A percentile compares a stretch with the other conserved stretches of the same genome.
Evolutionary conservation across 2,329 filamentous ascomycete species (phyloP).

Genomic region (Colletotrichum higginsianum): DNA sequence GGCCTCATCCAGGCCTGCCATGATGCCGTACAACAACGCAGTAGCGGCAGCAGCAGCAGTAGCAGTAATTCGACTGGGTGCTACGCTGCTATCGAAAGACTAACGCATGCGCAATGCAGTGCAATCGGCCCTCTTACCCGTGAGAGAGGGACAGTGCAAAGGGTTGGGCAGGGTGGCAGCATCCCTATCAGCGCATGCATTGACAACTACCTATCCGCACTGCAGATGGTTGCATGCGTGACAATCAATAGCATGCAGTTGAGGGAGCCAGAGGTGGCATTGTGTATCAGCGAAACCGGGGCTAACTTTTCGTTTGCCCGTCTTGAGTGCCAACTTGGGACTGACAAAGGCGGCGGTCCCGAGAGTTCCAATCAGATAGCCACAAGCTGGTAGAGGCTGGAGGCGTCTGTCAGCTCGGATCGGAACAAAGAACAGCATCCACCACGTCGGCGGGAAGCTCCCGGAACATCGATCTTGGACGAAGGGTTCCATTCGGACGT

Average conservation of each 20-base stretch:
- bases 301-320: not conserved
- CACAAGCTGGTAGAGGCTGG: slow-evolving; percentile 7
- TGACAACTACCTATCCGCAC: slow-evolving; percentile 11
- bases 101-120: slow-evolving; percentile 35
- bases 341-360: slow-evolving; percentile 14
- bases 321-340: slow-evolving; percentile 1
- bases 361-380: not conserved
- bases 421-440: slow-evolving; percentile 27
- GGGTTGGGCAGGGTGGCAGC: not conserved
- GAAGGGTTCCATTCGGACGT: not conserved
- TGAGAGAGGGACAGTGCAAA: slow-evolving; percentile 7
- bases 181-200: slow-evolving; percentile 4
- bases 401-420: slow-evolving; percentile 4
- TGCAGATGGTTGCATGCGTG: slow-evolving; percentile 14
- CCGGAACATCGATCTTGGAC: slow-evolving; percentile 20
- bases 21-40: not conserved
- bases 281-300: not conserved
- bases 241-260: slow-evolving; percentile 6
- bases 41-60: slow-evolving; percentile 5
- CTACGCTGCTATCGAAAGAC: slow-evolving; percentile 5
- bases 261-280: not conserved
- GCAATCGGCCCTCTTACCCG: slow-evolving; percentile 14
- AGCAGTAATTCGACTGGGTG: slow-evolving; percentile 7
- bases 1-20: slow-evolving; percentile 25
- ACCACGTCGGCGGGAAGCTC: slow-evolving; percentile 17